These are phyloP conservation scores for Pichia sp. DNA, from an alignment of 1,139 yeast species.

Conservation along the genomic window DNA sequence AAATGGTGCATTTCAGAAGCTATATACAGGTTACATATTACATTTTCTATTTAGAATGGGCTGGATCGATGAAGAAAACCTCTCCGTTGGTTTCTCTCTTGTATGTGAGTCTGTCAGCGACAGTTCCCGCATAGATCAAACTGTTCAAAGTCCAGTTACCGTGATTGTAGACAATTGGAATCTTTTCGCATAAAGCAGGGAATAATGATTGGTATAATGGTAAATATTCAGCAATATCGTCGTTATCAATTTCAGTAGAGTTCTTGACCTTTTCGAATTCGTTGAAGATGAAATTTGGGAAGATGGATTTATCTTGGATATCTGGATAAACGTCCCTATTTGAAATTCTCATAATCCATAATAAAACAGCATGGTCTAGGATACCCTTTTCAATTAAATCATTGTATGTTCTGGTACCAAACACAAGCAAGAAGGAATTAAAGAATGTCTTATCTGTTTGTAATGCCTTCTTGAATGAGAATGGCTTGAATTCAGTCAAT, in stretches of 20 bases:
- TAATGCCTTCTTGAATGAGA: constrained; percentile 55
- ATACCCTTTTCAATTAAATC: constrained; percentile 47
- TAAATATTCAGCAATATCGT: constrained; percentile 54
- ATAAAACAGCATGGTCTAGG: constrained; percentile 57
- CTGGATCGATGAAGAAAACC: constrained; percentile 48
- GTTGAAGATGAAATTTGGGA: constrained; percentile 53
- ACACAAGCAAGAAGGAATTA: constrained; percentile 51
- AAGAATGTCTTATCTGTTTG: constrained; percentile 56
- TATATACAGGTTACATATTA: no score
- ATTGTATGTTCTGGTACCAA: constrained; percentile 57
- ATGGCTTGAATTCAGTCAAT: constrained; percentile 43
- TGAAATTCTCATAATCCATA: constrained; percentile 61
- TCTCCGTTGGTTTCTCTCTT: constrained; percentile 60
- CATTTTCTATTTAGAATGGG: constrained; percentile 4
- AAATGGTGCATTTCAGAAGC: not conserved
- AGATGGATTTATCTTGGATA: constrained; percentile 16
- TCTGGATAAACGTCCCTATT: constrained; percentile 42
- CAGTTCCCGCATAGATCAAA: constrained; percentile 57
- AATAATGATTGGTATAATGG: constrained; percentile 55
- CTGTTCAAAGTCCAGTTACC: constrained; percentile 67
- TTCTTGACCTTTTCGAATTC: constrained; percentile 42
- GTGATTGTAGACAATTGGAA: constrained; percentile 58
- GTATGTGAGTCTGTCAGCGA: constrained; percentile 58
- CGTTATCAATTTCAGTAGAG: constrained; percentile 37
- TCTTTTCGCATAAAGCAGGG: constrained; percentile 48